A percentile compares a stretch with the other conserved stretches of the same genome.
Evolutionary conservation across 2,329 filamentous ascomycete species (phyloP).

Genomic region (Septoria petroselini): DNA sequence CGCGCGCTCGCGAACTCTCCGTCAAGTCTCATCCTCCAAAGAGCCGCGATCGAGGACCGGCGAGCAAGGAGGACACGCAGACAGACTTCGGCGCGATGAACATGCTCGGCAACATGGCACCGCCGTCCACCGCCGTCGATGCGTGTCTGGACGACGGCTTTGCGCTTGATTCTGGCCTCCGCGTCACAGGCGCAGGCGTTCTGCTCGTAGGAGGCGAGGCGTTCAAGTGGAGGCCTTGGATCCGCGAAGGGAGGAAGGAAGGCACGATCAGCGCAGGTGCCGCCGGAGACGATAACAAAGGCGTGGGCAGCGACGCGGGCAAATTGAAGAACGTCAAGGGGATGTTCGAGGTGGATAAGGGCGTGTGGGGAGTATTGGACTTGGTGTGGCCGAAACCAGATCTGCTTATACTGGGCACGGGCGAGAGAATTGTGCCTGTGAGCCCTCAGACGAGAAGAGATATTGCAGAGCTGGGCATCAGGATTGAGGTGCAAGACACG

Average conservation of each 20-base stretch:
- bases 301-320: constrained; percentile 38
- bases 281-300: constrained; percentile 37
- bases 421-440: constrained; percentile 69
- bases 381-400: constrained; percentile 91
- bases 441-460: constrained; percentile 69
- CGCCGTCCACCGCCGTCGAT: constrained; percentile 79
- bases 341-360: constrained; percentile 71
- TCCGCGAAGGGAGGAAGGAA: constrained; percentile 41
- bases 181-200: constrained; percentile 66
- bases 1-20: constrained; percentile 1
- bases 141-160: constrained; percentile 81
- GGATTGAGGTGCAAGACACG: constrained; percentile 86
- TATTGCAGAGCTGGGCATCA: constrained; percentile 74
- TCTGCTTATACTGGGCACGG: constrained; percentile 83
- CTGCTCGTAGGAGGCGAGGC: constrained; percentile 82
- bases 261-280: constrained; percentile 40
- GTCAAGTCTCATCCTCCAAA: constrained; percentile 37
- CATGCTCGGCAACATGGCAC: constrained; percentile 70
- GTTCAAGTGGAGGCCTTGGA: constrained; percentile 86
- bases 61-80: constrained; percentile 60
- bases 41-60: constrained; percentile 58
- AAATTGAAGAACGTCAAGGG: constrained; percentile 69
- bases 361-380: constrained; percentile 71
- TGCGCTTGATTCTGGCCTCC: constrained; percentile 75
- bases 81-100: constrained; percentile 75